Evolutionary conservation across 768 basidiomycete genomes (phyloP).

Genomic region (Trametes coccinea): DNA sequence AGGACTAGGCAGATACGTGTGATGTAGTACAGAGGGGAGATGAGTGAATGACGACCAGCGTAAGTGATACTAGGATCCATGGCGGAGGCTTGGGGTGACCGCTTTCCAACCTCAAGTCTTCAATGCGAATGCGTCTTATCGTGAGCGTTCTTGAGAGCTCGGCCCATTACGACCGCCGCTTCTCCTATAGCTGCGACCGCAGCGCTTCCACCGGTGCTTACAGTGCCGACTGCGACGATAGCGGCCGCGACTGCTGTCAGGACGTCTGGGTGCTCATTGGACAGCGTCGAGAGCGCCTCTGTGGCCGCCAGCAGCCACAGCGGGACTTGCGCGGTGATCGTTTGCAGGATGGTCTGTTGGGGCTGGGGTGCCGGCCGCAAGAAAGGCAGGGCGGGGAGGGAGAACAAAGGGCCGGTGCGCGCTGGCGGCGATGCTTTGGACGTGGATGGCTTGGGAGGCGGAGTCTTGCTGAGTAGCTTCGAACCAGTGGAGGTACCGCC

Average conservation of each 20-base stretch:
- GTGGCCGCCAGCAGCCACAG: constrained; percentile 26
- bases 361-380: constrained; percentile 18
- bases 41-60: too few relatives aligned
- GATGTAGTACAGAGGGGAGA: too few relatives aligned
- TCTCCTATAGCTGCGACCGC: constrained; percentile 20
- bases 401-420: constrained; percentile 16
- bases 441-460: constrained; percentile 7
- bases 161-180: constrained; percentile 15
- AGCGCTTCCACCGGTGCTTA: constrained; percentile 8
- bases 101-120: background rate
- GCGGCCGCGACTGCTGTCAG: constrained; percentile 18
- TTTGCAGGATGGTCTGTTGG: constrained; percentile 14
- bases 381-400: constrained; percentile 18
- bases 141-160: constrained; percentile 18
- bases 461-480: background rate
- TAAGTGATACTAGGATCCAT: too few relatives aligned
- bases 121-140: constrained; percentile 6
- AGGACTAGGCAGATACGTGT: too few relatives aligned
- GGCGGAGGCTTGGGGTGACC: too few relatives aligned
- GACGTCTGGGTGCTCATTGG: constrained; percentile 20
- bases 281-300: constrained; percentile 21
- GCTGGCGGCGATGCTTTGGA: background rate
- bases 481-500: background rate
- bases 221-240: constrained; percentile 17
- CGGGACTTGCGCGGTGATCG: constrained; percentile 24